Conservation (phyloP, 345 rosid species). For the Sapria himalayana region DNA sequence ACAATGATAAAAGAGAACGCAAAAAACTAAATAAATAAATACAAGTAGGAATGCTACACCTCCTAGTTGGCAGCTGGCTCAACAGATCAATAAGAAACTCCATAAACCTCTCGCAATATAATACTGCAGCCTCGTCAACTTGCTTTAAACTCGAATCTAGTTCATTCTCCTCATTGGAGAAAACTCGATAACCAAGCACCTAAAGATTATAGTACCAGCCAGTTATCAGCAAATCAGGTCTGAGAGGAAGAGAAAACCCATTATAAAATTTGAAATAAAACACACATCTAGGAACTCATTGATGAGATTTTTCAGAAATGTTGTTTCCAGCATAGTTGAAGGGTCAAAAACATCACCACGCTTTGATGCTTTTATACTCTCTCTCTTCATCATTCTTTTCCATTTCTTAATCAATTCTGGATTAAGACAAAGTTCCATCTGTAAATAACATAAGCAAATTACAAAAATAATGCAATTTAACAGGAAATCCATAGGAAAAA, state of each 20-base stretch:
- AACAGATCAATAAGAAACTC: slow-evolving; percentile 91
- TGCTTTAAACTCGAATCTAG: slow-evolving; percentile 16
- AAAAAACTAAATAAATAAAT: background rate
- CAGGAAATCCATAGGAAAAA: background rate
- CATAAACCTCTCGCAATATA: slow-evolving; percentile 91
- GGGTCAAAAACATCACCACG: slow-evolving; percentile 42
- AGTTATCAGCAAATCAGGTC: no score
- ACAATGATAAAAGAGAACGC: no score
- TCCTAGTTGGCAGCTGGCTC: slow-evolving; percentile 97
- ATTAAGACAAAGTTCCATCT: slow-evolving; percentile 91
- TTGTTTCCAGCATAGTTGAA: slow-evolving; percentile 37
- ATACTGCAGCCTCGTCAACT: slow-evolving; percentile 53
- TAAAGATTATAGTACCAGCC: no score
- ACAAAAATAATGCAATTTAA: slow-evolving; percentile 2
- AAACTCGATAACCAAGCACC: slow-evolving; percentile 67
- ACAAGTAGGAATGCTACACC: slow-evolving; percentile 23
- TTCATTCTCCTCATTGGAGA: slow-evolving; percentile 22
- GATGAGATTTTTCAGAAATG: slow-evolving; percentile 61
- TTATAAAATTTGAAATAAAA: slow-evolving; percentile 5
- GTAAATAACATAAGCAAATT: slow-evolving; percentile 11
- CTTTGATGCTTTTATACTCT: slow-evolving; percentile 43
- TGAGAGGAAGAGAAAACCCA: no score
- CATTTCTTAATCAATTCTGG: slow-evolving; percentile 73
- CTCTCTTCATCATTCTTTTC: slow-evolving; percentile 63
- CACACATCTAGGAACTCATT: slow-evolving; percentile 82